phyloP scores from a whole-genome alignment of 2,329 filamentous ascomycete species.

The Paecilomyces sp. region DNA sequence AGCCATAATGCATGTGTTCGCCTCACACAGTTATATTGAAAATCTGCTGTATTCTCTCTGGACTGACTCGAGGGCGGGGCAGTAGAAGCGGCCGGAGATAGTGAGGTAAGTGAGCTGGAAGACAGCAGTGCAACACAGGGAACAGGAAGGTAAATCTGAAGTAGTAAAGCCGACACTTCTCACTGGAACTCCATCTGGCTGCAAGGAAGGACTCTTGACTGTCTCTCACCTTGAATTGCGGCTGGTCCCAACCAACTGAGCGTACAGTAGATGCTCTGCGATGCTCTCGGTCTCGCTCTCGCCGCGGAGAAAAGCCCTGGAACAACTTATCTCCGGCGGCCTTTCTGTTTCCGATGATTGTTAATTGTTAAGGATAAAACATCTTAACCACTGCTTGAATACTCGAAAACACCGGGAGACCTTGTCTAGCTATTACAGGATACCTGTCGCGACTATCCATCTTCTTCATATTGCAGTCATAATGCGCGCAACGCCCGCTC shows the following conservation, averaged over 20 bases:
- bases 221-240: background rate
- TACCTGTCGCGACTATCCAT: background rate
- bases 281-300: slow-evolving; percentile 7
- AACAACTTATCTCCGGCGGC: slow-evolving; percentile 19
- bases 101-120: background rate
- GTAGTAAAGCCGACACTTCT: background rate
- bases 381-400: background rate
- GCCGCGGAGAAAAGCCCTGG: slow-evolving; percentile 16
- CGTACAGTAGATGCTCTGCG: background rate
- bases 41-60: background rate
- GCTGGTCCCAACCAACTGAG: background rate
- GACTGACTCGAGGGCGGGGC: slow-evolving; percentile 7
- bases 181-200: background rate
- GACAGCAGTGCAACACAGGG: background rate
- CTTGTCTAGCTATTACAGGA: background rate
- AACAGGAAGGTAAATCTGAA: background rate
- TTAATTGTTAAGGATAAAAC: background rate
- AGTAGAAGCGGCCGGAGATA: slow-evolving; percentile 1
- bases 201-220: background rate
- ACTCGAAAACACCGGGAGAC: background rate
- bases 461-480: background rate
- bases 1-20: slow-evolving; percentile 32
- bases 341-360: slow-evolving; percentile 3
- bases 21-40: background rate
- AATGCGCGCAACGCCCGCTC: slow-evolving; percentile 13